Evolutionary conservation across 768 basidiomycete species (phyloP), one percentile per base, ranked within the genome.

Genomic region (Cystobasidium ongulense): DNA sequence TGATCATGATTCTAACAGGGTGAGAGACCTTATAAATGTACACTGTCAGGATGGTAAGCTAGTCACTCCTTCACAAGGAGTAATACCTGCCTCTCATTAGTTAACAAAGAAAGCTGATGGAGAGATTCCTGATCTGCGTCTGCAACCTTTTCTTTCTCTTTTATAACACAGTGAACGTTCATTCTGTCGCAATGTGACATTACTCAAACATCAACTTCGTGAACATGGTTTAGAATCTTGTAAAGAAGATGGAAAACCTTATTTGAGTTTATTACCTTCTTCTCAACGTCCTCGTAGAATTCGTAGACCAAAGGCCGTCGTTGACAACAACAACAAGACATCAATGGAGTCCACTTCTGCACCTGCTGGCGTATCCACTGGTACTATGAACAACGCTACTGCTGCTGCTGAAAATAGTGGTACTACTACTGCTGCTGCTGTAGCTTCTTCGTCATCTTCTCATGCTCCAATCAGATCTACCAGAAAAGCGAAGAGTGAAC

Each of bases 1-100:
- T n/a, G n/a, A n/a, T n/a, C n/a, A n/a, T n/a, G n/a, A n/a, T n/a
- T n/a, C n/a, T n/a, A 7, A 63, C n/a, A 63, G 41, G 64, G 64
- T 25, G 64, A 66, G 21, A 39, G 64, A 66, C 64, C 64, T 25
- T 46, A 41, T 36, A 15, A 57, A 5, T 66, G 64, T 36, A 25
- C 5, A 5, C 5, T 36, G 3, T 11, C 27, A 5, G 35, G 15
- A 8, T 66, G 64, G 64, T 66, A 25, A 66, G 63, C n/a, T n/a
- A n/a, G n/a, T n/a, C n/a, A n/a, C 21, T 11, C 29, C 25, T 59
- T 59, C 57, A 31, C n/a, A 59, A 13, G 11, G 11, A 15, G 13
- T 31, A 11, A 25, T 25, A 59, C 15, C 27, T n/a, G 43, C 13
- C n/a, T 46, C 43, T 46, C 13, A 46, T 46, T n/a, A n/a, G n/a